A percentile compares a stretch with the other conserved stretches of the same genome.
phyloP scores from a whole-genome alignment of 2,329 filamentous ascomycete species.

The Malbranchea cinnamomea region DNA sequence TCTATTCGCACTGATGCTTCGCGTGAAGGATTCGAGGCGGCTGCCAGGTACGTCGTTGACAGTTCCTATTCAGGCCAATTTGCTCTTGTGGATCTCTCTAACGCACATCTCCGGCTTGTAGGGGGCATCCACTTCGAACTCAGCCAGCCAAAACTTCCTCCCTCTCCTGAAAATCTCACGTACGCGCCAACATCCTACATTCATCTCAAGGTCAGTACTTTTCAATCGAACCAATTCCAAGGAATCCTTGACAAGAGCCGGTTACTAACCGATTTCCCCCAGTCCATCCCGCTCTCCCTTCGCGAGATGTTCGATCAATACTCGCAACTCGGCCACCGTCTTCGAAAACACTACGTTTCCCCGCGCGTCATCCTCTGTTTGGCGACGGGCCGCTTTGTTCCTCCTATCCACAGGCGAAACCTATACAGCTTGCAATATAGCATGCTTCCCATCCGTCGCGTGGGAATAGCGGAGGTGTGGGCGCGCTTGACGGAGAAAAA shows the following conservation, averaged over 20 bases:
- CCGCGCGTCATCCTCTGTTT: constrained; percentile 78
- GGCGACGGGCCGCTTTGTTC: constrained; percentile 79
- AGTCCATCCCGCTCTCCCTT: constrained; percentile 81
- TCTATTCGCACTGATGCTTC: constrained; percentile 88
- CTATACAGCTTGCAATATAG: constrained; percentile 95
- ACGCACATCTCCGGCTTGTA: constrained; percentile 16
- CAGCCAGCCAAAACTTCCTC: constrained; percentile 43
- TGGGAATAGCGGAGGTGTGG: constrained; percentile 79
- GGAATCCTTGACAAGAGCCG: background rate
- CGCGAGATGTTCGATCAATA: constrained; percentile 96
- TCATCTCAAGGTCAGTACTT: constrained; percentile 54
- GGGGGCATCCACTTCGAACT: constrained; percentile 84
- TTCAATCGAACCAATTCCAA: background rate
- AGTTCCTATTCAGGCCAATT: constrained; percentile 9
- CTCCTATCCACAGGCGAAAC: constrained; percentile 85
- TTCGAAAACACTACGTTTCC: constrained; percentile 89
- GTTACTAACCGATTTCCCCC: constrained; percentile 9
- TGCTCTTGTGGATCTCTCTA: constrained; percentile 6
- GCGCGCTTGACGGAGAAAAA: constrained; percentile 44
- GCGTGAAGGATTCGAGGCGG: constrained; percentile 80
- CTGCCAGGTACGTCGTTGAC: constrained; percentile 51
- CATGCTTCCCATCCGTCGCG: constrained; percentile 76
- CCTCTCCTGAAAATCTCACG: constrained; percentile 18
- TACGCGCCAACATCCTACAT: constrained; percentile 63
- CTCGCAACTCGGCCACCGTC: constrained; percentile 81